Evolutionary conservation across 202 grass and related monocot species (phyloP), one percentile per base, ranked within the genome.

Genomic region (Alloteropsis angusta): DNA sequence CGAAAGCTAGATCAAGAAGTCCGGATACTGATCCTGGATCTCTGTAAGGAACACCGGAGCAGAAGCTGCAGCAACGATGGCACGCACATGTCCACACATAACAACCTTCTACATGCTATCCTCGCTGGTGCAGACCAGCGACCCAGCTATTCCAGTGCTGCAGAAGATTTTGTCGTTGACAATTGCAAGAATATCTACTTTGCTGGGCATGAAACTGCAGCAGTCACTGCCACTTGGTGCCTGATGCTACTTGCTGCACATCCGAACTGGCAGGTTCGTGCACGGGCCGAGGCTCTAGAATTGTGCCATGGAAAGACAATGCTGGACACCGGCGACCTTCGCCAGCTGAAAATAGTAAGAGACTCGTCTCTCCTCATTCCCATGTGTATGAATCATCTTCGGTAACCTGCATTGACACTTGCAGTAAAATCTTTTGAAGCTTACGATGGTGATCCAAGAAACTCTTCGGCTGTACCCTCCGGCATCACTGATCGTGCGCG

Each of bases 371-470:
- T 28, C 10, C 2, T 15, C 39, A 16, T 44, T 15, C 11, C 10
- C 44, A 12, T 3, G 5, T 14, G n/a, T 46, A 16, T 46, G 15
- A 46, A 46, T 28, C 13, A 22, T 26, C 1, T 68, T 68, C 45
- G 0, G 6, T 26, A 14, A 68, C 12, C 45, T 5, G 26, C 22
- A 68, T 9, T 46, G 8, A 46, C 6, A 68, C 5, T 68, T 21
- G 62, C 23, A 9, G 18, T 50, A 30, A 30, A 30, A 25, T 5
- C 39, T 14, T 67, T 70, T 81, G 66, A 72, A 97, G 90, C 32
- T 97, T 59, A 92, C 83, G 14, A 97, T 93, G 93, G 90, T 97
- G 62, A 90, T 97, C 69, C 93, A 97, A 67, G 93, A 97, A 36
- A 93, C 90, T 1, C 83, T 36, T 6, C 3, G 35, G 35, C 35